Evolutionary conservation across 495 filamentous ascomycete genomes (phyloP).

Genomic region (Geopyxis carbonaria): DNA sequence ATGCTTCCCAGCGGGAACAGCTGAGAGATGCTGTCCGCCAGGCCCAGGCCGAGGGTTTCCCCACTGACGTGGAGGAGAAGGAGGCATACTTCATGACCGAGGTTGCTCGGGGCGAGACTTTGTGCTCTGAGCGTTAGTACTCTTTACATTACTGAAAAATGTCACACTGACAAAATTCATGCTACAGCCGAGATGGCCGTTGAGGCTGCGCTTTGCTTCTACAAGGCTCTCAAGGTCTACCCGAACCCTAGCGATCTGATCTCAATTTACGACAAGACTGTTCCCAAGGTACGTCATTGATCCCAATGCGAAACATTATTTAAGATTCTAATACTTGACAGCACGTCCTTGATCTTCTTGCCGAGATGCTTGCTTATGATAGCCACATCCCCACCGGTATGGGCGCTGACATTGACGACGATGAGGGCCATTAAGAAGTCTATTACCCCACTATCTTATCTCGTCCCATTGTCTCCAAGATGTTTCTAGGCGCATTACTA

Average conservation of each 20-base stretch:
- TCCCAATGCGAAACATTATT: background rate
- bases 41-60: conserved; percentile 82
- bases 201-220: conserved; percentile 86
- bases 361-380: conserved; percentile 94
- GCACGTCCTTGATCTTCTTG: conserved; percentile 85
- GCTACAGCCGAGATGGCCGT: conserved; percentile 47
- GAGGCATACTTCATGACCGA: conserved; percentile 89
- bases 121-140: conserved; percentile 51
- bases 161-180: conserved; percentile 3
- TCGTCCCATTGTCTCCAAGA: too few relatives aligned
- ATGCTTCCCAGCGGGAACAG: conserved; percentile 47
- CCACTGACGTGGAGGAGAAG: conserved; percentile 75
- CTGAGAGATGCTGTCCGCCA: conserved; percentile 56
- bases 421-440: too few relatives aligned
- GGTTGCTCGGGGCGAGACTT: conserved; percentile 65
- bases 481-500: too few relatives aligned
- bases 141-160: background rate
- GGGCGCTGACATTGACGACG: conserved; percentile 6
- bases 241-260: conserved; percentile 85
- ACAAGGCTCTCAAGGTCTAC: conserved; percentile 96
- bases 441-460: too few relatives aligned
- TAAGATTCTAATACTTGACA: conserved; percentile 21
- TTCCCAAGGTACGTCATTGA: conserved; percentile 51
- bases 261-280: conserved; percentile 93
- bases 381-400: conserved; percentile 38